phyloP scores from a whole-genome alignment of 768 basidiomycete species.

The Rhodotorula sphaerocarpa region DNA sequence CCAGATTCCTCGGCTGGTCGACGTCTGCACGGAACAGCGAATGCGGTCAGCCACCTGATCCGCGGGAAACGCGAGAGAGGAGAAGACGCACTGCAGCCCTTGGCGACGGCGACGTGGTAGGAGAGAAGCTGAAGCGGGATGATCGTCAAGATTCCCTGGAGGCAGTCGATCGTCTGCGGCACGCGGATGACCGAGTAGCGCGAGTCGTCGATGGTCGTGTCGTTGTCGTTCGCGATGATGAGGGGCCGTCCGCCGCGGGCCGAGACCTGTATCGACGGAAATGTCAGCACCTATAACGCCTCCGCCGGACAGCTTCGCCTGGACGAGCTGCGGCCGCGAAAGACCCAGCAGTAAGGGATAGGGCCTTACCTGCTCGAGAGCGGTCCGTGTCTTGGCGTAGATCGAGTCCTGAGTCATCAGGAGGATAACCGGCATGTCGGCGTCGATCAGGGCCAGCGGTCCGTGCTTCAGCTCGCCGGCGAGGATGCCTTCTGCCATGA shows the following conservation, averaged over 20 bases:
- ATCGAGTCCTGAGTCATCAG: slow-evolving; percentile 98
- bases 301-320: too few species aligned
- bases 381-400: slow-evolving; percentile 78
- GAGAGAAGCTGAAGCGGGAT: slow-evolving; percentile 90
- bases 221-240: slow-evolving; percentile 89
- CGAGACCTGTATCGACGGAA: slow-evolving; percentile 53
- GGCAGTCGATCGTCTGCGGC: slow-evolving; percentile 83
- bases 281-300: too few species aligned
- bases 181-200: slow-evolving; percentile 61
- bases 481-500: slow-evolving; percentile 71
- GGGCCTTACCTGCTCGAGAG: slow-evolving; percentile 66
- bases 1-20: slow-evolving; percentile 90
- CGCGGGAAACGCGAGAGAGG: too few species aligned
- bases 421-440: slow-evolving; percentile 66
- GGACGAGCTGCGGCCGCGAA: too few species aligned
- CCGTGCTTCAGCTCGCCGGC: slow-evolving; percentile 99
- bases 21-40: slow-evolving; percentile 46
- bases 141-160: slow-evolving; percentile 93
- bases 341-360: too few species aligned
- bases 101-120: slow-evolving; percentile 90
- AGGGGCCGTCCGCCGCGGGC: slow-evolving; percentile 65
- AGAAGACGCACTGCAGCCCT: slow-evolving; percentile 65
- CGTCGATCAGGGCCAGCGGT: slow-evolving; percentile 92
- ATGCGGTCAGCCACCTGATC: too few species aligned
- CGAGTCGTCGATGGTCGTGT: slow-evolving; percentile 61